Evolutionary conservation across 306 rosid species (phyloP).

Genomic region (Casuarina glauca): DNA sequence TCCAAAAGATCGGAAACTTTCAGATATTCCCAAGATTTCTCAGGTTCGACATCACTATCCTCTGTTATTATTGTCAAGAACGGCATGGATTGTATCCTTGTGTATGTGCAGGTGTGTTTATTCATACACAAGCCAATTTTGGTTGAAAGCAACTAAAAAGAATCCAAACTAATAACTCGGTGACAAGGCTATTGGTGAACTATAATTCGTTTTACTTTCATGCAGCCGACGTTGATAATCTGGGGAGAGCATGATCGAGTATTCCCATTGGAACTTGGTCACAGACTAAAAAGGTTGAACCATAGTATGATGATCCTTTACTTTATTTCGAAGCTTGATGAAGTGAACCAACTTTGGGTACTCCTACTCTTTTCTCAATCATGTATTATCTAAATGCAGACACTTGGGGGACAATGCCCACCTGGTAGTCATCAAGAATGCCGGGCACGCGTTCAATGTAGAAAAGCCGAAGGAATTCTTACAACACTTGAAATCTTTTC

Average conservation of each 20-base stretch:
- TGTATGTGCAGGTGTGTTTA: no score
- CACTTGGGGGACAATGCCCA: slow-evolving; percentile 69
- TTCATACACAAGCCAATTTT: no score
- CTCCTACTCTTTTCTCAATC: neutral
- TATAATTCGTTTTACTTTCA: neutral
- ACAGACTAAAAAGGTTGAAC: slow-evolving; percentile 64
- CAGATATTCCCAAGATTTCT: slow-evolving; percentile 61
- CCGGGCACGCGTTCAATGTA: slow-evolving; percentile 68
- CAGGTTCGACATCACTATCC: slow-evolving; percentile 48
- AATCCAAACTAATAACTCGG: no score
- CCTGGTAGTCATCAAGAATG: slow-evolving; percentile 59
- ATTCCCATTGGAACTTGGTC: slow-evolving; percentile 67
- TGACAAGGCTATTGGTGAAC: no score
- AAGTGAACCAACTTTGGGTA: neutral
- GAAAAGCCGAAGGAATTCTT: slow-evolving; percentile 64
- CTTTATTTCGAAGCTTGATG: neutral
- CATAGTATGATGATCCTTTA: no score
- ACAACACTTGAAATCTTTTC: slow-evolving; percentile 54
- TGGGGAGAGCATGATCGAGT: slow-evolving; percentile 86
- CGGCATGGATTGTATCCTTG: no score
- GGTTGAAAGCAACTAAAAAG: no score
- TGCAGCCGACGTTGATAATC: slow-evolving; percentile 69
- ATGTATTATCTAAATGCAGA: slow-evolving; percentile 34
- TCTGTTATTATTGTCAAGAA: no score
- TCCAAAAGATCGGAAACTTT: slow-evolving; percentile 54